phyloP scores from a whole-genome alignment of 306 rosid genomes.

The Cicer chorassanicum region DNA sequence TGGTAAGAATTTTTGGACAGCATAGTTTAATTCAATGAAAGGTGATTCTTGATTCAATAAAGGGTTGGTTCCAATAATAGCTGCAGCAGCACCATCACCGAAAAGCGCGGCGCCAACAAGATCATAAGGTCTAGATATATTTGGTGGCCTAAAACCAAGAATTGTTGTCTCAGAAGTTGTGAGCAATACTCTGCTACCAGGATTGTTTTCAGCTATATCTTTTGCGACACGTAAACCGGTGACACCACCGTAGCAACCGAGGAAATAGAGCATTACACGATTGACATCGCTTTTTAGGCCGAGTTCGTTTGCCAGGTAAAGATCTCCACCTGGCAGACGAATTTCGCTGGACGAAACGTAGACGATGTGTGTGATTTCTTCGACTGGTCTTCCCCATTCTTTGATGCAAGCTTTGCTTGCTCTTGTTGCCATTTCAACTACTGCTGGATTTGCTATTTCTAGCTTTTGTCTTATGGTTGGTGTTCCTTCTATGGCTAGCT shows the following conservation, averaged over 20 bases:
- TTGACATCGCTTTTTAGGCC: slow-evolving; percentile 71
- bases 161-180: slow-evolving; percentile 94
- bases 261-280: slow-evolving; percentile 86
- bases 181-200: slow-evolving; percentile 71
- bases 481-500: slow-evolving; percentile 80
- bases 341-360: slow-evolving; percentile 91
- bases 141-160: slow-evolving; percentile 90
- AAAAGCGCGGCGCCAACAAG: slow-evolving; percentile 99
- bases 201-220: slow-evolving; percentile 97
- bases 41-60: slow-evolving; percentile 59
- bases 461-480: slow-evolving; percentile 85
- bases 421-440: slow-evolving; percentile 82
- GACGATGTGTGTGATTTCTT: slow-evolving; percentile 85
- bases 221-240: slow-evolving; percentile 91
- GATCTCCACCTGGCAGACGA: slow-evolving; percentile 92
- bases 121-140: slow-evolving; percentile 81
- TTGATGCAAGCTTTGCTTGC: slow-evolving; percentile 83
- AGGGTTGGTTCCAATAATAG: slow-evolving; percentile 75
- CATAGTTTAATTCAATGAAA: slow-evolving; percentile 82
- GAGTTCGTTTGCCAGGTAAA: slow-evolving; percentile 72
- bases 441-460: slow-evolving; percentile 87
- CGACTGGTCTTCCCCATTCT: slow-evolving; percentile 84
- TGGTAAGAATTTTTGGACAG: slow-evolving; percentile 83
- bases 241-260: slow-evolving; percentile 94
- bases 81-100: slow-evolving; percentile 96